Evolutionary conservation across 257 asterid genomes (phyloP), one percentile per base, ranked within the genome.

Genomic region (Parsonsia alboflavescens): DNA sequence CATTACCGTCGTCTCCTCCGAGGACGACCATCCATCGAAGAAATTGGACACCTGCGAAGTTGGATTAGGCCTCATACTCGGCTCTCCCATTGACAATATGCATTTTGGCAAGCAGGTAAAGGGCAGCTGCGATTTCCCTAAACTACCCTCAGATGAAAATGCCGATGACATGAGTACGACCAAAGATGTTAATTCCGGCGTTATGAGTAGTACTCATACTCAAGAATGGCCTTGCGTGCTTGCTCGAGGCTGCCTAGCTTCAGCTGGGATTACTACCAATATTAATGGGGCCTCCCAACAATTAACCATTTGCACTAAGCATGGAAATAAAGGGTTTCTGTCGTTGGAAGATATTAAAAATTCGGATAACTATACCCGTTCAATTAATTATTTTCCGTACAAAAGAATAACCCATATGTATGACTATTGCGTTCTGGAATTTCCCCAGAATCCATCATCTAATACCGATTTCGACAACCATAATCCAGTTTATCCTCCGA

Each of bases 361-460:
- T 6, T 28, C 82, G 6, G 84, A 76, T 0, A 78, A 80, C 13
- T 83, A 82, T 52, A 79, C 83, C 0, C 63, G 72, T 1, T 41
- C 66, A 0, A 76, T 45, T 15, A 30, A 4, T 30, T 73, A 2
- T 0, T 12, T 48, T 71, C 86, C 77, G 0, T 3, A 39, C n/a
- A 6, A 44, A 26, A 72, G 58, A 74, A 71, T 77, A 15, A 63
- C 76, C 7, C 86, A 84, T n/a, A 69, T 8, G 69, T 81, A 58
- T 12, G 76, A 79, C 4, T 70, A 77, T 16, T 87, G 85, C 39
- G 13, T 72, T n/a, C 67, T 87, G 19, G 68, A 77, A 15, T 83
- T 80, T 50, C 87, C 84, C 44, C 46, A 53, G 57, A 50, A 63
- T 21, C 26, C 33, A 24, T n/a, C 2, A 6, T 2, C 12, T 22